These are phyloP conservation scores for Bruguiera gymnorhiza DNA, from an alignment of 345 rosid genomes.

Conservation along the genomic window DNA sequence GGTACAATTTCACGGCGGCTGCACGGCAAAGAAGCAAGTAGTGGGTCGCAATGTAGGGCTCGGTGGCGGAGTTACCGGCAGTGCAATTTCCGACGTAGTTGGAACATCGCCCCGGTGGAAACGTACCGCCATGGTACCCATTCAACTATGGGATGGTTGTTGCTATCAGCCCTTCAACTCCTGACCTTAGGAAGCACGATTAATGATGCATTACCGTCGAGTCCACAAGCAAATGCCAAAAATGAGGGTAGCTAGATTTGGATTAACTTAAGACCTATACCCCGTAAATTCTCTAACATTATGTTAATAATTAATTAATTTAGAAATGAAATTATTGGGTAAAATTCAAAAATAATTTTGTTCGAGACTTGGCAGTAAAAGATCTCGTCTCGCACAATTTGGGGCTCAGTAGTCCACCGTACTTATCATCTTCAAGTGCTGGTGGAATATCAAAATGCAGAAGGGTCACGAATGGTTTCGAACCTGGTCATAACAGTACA, in stretches of 20 bases:
- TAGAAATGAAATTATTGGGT: too few relatives aligned
- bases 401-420: conserved; percentile 17
- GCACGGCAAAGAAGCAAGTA: conserved; percentile 18
- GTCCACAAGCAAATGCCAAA: too few relatives aligned
- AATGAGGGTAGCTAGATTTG: too few relatives aligned
- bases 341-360: neutral
- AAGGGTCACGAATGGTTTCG: conserved; percentile 22
- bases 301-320: too few relatives aligned
- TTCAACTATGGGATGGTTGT: neutral
- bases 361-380: neutral
- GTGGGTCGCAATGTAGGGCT: conserved; percentile 20
- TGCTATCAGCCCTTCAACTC: too few relatives aligned
- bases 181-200: too few relatives aligned
- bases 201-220: too few relatives aligned
- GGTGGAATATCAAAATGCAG: conserved; percentile 28
- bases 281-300: too few relatives aligned
- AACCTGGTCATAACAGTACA: neutral
- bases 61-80: conserved; percentile 21
- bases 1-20: conserved; percentile 17
- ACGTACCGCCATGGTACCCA: conserved; percentile 9
- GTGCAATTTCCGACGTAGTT: conserved; percentile 13
- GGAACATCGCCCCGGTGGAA: conserved; percentile 29
- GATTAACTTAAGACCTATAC: too few relatives aligned
- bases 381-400: conserved; percentile 7
- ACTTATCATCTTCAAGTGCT: conserved; percentile 21